phyloP scores from a whole-genome alignment of 148 eudicot genomes.

The Simmondsia chinensis region DNA sequence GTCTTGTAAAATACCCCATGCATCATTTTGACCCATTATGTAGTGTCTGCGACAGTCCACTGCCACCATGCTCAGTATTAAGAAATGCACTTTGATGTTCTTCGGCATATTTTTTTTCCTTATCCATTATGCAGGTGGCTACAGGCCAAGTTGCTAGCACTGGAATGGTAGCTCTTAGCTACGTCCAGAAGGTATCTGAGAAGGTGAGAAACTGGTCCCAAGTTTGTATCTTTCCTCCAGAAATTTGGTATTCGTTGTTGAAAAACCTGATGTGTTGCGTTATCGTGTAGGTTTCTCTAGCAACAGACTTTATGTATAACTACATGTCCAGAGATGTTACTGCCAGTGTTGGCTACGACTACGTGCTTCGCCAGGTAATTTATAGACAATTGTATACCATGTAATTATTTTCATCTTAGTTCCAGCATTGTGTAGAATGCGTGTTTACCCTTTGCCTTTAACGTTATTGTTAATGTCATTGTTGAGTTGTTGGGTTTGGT shows the following conservation, averaged over 20 bases:
- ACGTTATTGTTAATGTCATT: too few species aligned
- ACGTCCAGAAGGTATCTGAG: slow-evolving; percentile 90
- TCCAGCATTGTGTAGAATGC: too few species aligned
- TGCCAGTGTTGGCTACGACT: slow-evolving; percentile 88
- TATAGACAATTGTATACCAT: too few species aligned
- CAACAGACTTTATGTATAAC: slow-evolving; percentile 83
- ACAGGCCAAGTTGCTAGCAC: slow-evolving; percentile 93
- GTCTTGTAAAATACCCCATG: too few species aligned
- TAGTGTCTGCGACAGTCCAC: too few species aligned
- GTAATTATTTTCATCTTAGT: too few species aligned
- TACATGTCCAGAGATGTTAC: slow-evolving; percentile 77
- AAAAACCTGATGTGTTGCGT: slow-evolving; percentile 5
- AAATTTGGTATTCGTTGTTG: background rate
- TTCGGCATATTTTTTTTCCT: background rate
- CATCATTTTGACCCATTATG: too few species aligned
- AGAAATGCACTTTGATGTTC: background rate
- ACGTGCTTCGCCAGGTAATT: slow-evolving; percentile 85
- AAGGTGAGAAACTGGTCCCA: slow-evolving; percentile 34
- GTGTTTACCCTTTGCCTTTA: too few species aligned
- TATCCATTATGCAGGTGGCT: slow-evolving; percentile 47
- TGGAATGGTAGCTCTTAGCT: slow-evolving; percentile 75
- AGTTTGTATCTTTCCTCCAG: background rate
- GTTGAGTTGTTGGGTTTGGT: too few species aligned
- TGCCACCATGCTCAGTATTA: background rate
- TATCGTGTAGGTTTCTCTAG: slow-evolving; percentile 66